phyloP scores from a whole-genome alignment of 352 stramenopile species.

The Phytophthora lateralis region DNA sequence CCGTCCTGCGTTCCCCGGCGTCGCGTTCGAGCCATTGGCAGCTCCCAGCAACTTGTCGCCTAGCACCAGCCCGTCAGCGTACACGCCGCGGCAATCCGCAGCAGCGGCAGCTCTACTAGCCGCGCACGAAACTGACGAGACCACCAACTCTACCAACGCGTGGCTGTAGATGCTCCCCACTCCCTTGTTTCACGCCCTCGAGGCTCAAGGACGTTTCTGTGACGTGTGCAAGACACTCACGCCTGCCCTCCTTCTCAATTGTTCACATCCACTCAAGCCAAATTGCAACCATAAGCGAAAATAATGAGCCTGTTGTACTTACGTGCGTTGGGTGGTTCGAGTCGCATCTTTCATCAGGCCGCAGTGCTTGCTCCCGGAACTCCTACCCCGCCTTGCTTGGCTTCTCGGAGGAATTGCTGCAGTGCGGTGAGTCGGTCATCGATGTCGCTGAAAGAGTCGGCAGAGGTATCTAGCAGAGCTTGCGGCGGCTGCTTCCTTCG shows the following conservation, averaged over 20 bases:
- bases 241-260: constrained; percentile 13
- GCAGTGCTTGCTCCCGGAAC: constrained; percentile 21
- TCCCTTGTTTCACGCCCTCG: constrained; percentile 7
- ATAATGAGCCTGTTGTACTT: constrained; percentile 38
- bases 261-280: constrained; percentile 11
- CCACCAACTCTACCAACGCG: constrained; percentile 18
- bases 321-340: constrained; percentile 5
- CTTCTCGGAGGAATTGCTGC: constrained; percentile 83
- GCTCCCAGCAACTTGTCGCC: constrained; percentile 25
- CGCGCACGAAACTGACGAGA: constrained; percentile 24
- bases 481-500: constrained; percentile 32
- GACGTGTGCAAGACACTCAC: constrained; percentile 4
- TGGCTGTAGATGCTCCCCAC: constrained; percentile 32
- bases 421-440: constrained; percentile 83
- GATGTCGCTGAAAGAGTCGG: constrained; percentile 86
- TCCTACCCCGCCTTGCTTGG: constrained; percentile 56
- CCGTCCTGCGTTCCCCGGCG: constrained; percentile 1
- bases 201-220: constrained; percentile 21
- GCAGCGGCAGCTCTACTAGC: constrained; percentile 18
- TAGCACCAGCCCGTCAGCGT: constrained; percentile 11
- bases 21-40: constrained; percentile 19
- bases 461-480: constrained; percentile 62
- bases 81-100: constrained; percentile 8
- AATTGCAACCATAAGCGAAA: constrained; percentile 30
- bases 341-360: constrained; percentile 23